These are phyloP conservation scores for Neonectria faginata DNA, from an alignment of 2,329 filamentous ascomycete genomes.

Conservation along the genomic window DNA sequence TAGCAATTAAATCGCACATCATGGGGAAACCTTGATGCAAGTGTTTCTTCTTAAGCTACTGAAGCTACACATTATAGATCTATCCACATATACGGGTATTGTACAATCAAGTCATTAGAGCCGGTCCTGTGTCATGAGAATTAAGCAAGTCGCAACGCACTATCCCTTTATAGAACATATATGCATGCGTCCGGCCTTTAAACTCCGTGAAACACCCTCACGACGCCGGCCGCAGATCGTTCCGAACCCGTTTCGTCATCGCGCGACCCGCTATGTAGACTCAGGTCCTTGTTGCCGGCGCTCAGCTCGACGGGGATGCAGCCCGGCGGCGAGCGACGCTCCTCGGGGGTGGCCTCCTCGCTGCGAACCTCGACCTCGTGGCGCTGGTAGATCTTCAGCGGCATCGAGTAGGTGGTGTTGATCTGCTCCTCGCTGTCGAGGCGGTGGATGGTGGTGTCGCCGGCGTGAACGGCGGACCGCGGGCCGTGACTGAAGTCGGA, in stretches of 20 bases:
- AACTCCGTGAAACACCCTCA: slow-evolving; percentile 46
- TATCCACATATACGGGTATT: slow-evolving; percentile 6
- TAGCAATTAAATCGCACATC: no score
- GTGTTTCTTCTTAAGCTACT: background rate
- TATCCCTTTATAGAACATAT: background rate
- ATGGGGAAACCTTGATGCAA: background rate
- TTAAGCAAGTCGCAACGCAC: background rate
- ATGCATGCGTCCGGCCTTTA: slow-evolving; percentile 18
- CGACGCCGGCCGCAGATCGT: slow-evolving; percentile 42
- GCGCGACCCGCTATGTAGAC: slow-evolving; percentile 30
- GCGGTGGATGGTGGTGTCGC: slow-evolving; percentile 42
- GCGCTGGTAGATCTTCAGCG: slow-evolving; percentile 53
- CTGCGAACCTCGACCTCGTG: slow-evolving; percentile 49
- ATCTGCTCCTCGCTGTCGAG: slow-evolving; percentile 55
- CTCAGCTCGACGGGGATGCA: slow-evolving; percentile 35
- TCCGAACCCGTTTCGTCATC: slow-evolving; percentile 45
- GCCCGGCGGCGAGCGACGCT: slow-evolving; percentile 38
- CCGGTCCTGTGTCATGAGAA: slow-evolving; percentile 1
- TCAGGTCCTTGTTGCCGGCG: slow-evolving; percentile 38
- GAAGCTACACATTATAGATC: slow-evolving; percentile 10
- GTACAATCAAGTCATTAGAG: slow-evolving; percentile 10
- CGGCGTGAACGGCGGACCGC: slow-evolving; percentile 41
- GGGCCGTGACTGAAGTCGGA: slow-evolving; percentile 44
- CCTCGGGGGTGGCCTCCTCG: slow-evolving; percentile 39
- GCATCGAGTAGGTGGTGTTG: slow-evolving; percentile 47